Percentiles rank a stretch among this genome's conserved stretches.
phyloP scores from a whole-genome alignment of 2,329 filamentous ascomycete species.

The Sporothrix luriei region DNA sequence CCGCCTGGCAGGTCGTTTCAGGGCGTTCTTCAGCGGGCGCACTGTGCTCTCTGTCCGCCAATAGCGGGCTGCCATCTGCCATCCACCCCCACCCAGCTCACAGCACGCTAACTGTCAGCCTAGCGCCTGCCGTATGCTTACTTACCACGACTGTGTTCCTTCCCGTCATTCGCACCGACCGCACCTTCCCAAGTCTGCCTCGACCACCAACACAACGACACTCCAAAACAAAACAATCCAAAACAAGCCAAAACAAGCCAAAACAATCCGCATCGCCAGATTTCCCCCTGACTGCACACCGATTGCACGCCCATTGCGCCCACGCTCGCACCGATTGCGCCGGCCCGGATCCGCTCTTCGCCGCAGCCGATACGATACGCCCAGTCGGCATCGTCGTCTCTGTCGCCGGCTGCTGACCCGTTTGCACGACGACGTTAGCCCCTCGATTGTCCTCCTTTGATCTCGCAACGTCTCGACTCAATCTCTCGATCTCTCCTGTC shows the following conservation, averaged over 20 bases:
- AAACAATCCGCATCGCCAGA: slow-evolving; percentile 7
- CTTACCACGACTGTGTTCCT: too few species aligned
- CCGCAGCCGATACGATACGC: too few species aligned
- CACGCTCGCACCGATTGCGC: neutral
- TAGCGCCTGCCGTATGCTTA: slow-evolving; percentile 1
- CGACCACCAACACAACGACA: neutral
- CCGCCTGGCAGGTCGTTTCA: neutral
- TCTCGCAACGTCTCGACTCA: neutral
- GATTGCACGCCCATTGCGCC: slow-evolving; percentile 7
- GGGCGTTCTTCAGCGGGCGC: slow-evolving; percentile 22
- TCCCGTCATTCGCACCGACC: too few species aligned
- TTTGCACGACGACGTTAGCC: neutral
- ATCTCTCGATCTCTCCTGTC: neutral
- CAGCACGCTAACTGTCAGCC: neutral
- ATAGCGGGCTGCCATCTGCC: neutral
- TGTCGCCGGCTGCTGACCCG: neutral
- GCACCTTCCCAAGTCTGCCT: too few species aligned
- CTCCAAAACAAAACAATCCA: slow-evolving; percentile 23
- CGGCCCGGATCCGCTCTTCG: neutral
- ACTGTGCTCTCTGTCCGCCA: slow-evolving; percentile 17
- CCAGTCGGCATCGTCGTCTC: neutral
- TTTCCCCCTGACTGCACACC: slow-evolving; percentile 10
- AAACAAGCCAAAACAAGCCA: too few species aligned
- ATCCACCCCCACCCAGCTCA: neutral
- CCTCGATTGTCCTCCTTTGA: neutral